These are phyloP conservation scores for Trametes polyzona DNA, from an alignment of 1,284 basidiomycete species.

Conservation along the genomic window DNA sequence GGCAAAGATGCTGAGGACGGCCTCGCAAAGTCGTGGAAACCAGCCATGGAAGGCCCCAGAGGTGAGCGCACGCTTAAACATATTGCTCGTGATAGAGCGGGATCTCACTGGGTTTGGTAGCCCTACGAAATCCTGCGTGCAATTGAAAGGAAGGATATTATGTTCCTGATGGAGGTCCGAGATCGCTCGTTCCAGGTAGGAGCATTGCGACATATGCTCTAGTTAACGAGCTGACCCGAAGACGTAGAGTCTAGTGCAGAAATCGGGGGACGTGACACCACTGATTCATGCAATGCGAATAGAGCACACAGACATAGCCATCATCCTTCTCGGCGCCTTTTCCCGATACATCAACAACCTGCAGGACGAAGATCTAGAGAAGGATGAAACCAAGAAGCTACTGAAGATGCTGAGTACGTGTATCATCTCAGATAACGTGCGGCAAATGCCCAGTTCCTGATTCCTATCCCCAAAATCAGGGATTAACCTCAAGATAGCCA, in stretches of 20 bases:
- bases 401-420: conserved; percentile 74
- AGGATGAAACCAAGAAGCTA: conserved; percentile 63
- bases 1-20: conserved; percentile 14
- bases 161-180: conserved; percentile 78
- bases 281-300: conserved; percentile 82
- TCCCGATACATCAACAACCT: conserved; percentile 81
- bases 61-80: too few species aligned
- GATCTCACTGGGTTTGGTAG: conserved; percentile 39
- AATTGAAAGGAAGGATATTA: conserved; percentile 72
- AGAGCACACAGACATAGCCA: conserved; percentile 73
- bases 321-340: conserved; percentile 77
- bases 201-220: too few species aligned
- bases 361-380: conserved; percentile 68
- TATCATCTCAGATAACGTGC: neutral
- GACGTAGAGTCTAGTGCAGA: conserved; percentile 69
- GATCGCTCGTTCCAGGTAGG: conserved; percentile 77
- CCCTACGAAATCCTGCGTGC: conserved; percentile 77
- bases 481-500: conserved; percentile 79
- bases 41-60: conserved; percentile 63
- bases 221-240: too few species aligned
- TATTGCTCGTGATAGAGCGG: neutral
- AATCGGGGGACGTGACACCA: conserved; percentile 75
- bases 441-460: too few species aligned
- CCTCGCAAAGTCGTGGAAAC: conserved; percentile 7
- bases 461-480: too few species aligned